phyloP scores from a whole-genome alignment of 495 filamentous ascomycete genomes.

The Lophiostoma macrostomum region DNA sequence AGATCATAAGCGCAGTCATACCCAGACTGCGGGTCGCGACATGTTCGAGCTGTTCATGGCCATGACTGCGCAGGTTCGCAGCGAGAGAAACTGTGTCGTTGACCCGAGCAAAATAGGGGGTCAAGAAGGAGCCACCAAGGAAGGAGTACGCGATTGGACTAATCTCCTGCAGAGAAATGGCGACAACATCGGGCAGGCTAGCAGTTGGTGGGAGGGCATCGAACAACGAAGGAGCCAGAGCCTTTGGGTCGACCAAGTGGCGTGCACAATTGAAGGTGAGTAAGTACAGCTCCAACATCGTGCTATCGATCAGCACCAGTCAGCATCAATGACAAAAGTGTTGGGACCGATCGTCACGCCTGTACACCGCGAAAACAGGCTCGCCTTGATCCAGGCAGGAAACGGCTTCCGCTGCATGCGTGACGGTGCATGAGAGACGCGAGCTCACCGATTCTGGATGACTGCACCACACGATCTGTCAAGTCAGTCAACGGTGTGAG shows the following conservation, averaged over 20 bases:
- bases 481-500: too few species aligned
- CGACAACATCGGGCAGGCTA: conserved; percentile 40
- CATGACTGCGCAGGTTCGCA: conserved; percentile 38
- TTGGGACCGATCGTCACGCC: too few species aligned
- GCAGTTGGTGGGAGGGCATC: conserved; percentile 52
- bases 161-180: conserved; percentile 79
- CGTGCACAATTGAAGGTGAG: conserved; percentile 89
- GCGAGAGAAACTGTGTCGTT: conserved; percentile 66
- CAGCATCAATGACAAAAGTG: conserved; percentile 1
- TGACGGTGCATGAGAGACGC: too few species aligned
- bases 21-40: conserved; percentile 68
- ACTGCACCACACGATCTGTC: too few species aligned
- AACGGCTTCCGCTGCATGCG: too few species aligned
- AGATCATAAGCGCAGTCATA: conserved; percentile 86
- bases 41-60: conserved; percentile 45
- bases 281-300: conserved; percentile 58
- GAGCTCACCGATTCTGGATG: too few species aligned
- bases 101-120: conserved; percentile 69
- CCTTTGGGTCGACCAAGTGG: conserved; percentile 57
- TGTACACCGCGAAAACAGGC: too few species aligned
- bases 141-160: conserved; percentile 80
- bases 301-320: not conserved
- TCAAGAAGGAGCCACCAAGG: conserved; percentile 77
- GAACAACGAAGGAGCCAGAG: conserved; percentile 71
- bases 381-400: too few species aligned